Evolutionary conservation across 225 moss, liverwort and hornwort genomes (phyloP).

Genomic region (Bryum argenteum): DNA sequence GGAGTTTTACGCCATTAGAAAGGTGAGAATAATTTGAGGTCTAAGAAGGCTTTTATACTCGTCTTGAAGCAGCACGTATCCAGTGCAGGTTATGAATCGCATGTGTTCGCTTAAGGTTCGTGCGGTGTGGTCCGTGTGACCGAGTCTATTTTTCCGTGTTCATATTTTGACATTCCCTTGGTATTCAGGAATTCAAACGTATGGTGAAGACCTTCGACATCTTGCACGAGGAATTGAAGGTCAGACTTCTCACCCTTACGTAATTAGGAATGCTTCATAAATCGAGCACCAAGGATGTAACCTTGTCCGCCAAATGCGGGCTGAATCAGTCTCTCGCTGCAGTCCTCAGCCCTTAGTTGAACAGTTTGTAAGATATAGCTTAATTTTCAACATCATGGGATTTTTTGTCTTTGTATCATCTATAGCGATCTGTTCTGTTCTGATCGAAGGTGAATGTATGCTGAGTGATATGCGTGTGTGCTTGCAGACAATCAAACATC

Average conservation of each 20-base stretch:
- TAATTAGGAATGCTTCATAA: not conserved
- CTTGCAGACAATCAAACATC: conserved; percentile 59
- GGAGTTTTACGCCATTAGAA: conserved; percentile 50
- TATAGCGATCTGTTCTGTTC: not conserved
- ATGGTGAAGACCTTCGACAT: conserved; percentile 63
- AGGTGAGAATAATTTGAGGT: conserved; percentile 44
- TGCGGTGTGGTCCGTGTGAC: conserved; percentile 2
- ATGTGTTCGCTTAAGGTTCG: conserved; percentile 6
- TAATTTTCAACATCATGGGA: not conserved
- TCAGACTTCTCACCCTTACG: conserved; percentile 22
- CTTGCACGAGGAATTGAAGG: conserved; percentile 64
- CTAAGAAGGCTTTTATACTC: not conserved
- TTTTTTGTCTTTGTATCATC: not conserved
- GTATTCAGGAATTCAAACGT: conserved; percentile 53
- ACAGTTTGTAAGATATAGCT: not conserved
- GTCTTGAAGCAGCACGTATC: not conserved
- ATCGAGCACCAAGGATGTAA: not conserved
- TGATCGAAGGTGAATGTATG: conserved; percentile 6
- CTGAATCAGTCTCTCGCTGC: not conserved
- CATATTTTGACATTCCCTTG: not conserved
- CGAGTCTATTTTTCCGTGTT: conserved; percentile 1
- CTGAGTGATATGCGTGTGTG: conserved; percentile 24
- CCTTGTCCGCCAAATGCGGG: not conserved
- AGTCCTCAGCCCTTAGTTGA: not conserved
- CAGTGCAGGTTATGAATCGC: not conserved